Conservation (phyloP, 345 rosid genomes). For the Pistacia vera region DNA sequence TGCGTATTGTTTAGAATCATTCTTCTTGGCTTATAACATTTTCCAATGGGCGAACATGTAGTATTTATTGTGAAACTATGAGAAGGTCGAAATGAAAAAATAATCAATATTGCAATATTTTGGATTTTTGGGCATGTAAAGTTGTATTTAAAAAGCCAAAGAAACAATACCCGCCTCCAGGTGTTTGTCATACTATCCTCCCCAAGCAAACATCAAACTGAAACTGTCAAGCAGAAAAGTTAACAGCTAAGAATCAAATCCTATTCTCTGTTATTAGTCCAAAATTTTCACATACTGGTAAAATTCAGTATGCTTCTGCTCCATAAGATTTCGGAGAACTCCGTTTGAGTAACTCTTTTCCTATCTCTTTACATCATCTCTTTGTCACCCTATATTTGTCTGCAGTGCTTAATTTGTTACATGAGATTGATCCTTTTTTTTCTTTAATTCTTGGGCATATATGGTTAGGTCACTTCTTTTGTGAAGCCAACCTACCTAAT, state of each 20-base stretch:
- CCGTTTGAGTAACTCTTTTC: too few relatives aligned
- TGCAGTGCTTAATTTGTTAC: not conserved
- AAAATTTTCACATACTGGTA: too few relatives aligned
- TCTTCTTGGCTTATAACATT: too few relatives aligned
- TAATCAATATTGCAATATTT: not conserved
- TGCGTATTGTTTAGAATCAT: not conserved
- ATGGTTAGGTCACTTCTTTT: not conserved
- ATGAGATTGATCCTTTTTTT: not conserved
- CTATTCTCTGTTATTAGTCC: too few relatives aligned
- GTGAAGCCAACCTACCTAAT: not conserved
- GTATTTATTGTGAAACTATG: too few relatives aligned
- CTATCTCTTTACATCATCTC: too few relatives aligned
- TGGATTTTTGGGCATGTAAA: not conserved
- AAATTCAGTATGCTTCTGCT: too few relatives aligned
- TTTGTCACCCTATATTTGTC: too few relatives aligned
- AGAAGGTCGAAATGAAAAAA: not conserved
- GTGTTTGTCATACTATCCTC: not conserved
- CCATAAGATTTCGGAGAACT: too few relatives aligned
- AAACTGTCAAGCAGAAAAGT: not conserved
- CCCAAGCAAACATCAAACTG: not conserved
- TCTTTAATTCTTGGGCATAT: not conserved
- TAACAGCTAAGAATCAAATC: not conserved
- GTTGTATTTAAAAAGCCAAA: not conserved
- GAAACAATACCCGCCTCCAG: not conserved
- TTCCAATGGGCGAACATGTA: too few relatives aligned